These are phyloP conservation scores for Macrophomina tecta DNA, from an alignment of 2,329 filamentous ascomycete species.

Conservation along the genomic window DNA sequence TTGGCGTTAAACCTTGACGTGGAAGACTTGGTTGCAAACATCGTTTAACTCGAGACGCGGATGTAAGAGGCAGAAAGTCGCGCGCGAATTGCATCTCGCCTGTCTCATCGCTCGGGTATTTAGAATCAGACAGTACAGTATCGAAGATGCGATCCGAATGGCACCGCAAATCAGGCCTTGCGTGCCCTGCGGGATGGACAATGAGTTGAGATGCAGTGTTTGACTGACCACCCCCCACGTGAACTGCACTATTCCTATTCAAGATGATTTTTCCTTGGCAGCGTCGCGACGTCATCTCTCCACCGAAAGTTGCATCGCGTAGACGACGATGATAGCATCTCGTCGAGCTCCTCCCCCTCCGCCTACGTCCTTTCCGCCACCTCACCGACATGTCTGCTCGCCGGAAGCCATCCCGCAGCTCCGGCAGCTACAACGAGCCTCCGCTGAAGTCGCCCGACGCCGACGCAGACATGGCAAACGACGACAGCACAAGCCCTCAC, in stretches of 20 bases:
- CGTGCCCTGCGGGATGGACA: not conserved
- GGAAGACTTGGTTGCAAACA: slow-evolving; percentile 8
- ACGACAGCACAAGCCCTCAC: slow-evolving; percentile 25
- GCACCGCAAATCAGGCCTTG: not conserved
- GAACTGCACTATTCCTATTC: not conserved
- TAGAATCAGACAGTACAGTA: not conserved
- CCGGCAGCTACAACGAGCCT: slow-evolving; percentile 24
- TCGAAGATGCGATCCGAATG: slow-evolving; percentile 2
- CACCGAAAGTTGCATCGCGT: not conserved
- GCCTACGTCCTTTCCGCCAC: not conserved
- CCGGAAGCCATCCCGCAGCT: slow-evolving; percentile 22
- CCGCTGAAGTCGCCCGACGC: not conserved
- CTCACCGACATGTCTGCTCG: slow-evolving; percentile 17
- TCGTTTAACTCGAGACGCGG: slow-evolving; percentile 25
- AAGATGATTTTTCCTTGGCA: not conserved
- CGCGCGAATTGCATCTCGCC: not conserved
- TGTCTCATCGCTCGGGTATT: slow-evolving; percentile 1
- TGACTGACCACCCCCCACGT: too few species aligned
- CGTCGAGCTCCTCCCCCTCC: not conserved
- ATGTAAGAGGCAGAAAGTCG: slow-evolving; percentile 12
- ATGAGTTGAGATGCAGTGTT: not conserved
- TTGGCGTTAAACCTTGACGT: slow-evolving; percentile 10
- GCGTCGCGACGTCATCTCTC: slow-evolving; percentile 16
- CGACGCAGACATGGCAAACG: slow-evolving; percentile 5
- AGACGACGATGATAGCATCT: slow-evolving; percentile 5